A percentile compares a stretch with the other conserved stretches of the same genome.
These are phyloP conservation scores for Lumnitzera racemosa DNA, from an alignment of 345 rosid species.

Conservation along the genomic window DNA sequence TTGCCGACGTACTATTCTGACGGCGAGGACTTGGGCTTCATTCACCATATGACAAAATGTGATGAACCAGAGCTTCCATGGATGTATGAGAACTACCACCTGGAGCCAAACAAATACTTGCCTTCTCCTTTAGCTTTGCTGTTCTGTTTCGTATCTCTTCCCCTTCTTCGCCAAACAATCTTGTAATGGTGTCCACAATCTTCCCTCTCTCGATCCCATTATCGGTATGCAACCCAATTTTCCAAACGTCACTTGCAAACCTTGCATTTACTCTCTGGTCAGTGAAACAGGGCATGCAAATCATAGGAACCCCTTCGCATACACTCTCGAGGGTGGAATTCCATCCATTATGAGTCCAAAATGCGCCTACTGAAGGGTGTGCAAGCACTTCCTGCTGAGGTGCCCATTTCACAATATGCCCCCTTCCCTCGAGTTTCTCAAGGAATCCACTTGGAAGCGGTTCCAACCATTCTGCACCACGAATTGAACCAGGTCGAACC, in stretches of 20 bases:
- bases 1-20: no score
- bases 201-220: slow-evolving; percentile 24
- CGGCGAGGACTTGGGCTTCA: no score
- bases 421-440: slow-evolving; percentile 30
- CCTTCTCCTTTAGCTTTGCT: slow-evolving; percentile 25
- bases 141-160: slow-evolving; percentile 27
- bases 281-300: slow-evolving; percentile 53
- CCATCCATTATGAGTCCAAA: slow-evolving; percentile 72
- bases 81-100: slow-evolving; percentile 34
- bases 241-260: slow-evolving; percentile 42
- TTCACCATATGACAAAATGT: slow-evolving; percentile 19
- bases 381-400: slow-evolving; percentile 56
- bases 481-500: slow-evolving; percentile 36
- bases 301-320: slow-evolving; percentile 66
- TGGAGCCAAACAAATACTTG: slow-evolving; percentile 17
- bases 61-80: slow-evolving; percentile 25
- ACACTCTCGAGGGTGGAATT: slow-evolving; percentile 62
- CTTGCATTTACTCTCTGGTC: slow-evolving; percentile 58
- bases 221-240: slow-evolving; percentile 39
- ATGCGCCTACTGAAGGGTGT: slow-evolving; percentile 46
- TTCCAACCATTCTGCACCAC: slow-evolving; percentile 24
- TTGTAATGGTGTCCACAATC: slow-evolving; percentile 29
- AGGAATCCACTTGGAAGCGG: slow-evolving; percentile 32
- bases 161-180: slow-evolving; percentile 28
- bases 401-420: slow-evolving; percentile 56